Conservation (phyloP, 805 yeast genomes). For the Maudiozyma saulgeensis region DNA sequence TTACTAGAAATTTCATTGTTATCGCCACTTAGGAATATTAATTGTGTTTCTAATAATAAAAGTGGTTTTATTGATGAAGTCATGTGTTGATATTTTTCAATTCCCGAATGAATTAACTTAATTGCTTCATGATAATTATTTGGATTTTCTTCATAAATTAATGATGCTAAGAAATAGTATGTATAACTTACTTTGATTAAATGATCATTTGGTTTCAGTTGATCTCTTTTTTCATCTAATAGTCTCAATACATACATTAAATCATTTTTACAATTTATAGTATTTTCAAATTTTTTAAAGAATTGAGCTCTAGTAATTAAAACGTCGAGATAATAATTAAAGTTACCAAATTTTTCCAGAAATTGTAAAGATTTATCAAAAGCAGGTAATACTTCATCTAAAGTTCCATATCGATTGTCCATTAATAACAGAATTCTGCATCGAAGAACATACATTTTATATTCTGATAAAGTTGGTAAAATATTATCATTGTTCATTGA, state of each 20-base stretch:
- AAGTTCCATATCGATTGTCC: constrained; percentile 3
- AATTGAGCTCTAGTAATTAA: constrained; percentile 18
- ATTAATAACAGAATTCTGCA: constrained; percentile 14
- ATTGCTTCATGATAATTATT: constrained; percentile 2
- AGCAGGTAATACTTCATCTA: constrained; percentile 6
- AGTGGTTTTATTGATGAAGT: constrained; percentile 8
- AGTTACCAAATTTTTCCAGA: constrained; percentile 6
- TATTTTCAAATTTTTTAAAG: constrained; percentile 10
- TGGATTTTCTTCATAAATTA: constrained; percentile 5
- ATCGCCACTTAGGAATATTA: constrained; percentile 4
- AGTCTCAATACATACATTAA: constrained; percentile 8
- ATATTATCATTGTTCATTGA: too few relatives aligned
- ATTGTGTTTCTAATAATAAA: constrained; percentile 7
- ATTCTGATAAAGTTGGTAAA: not conserved
- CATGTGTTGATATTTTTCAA: constrained; percentile 8
- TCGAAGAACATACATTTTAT: constrained; percentile 8
- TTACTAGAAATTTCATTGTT: not conserved
- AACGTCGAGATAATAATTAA: constrained; percentile 12
- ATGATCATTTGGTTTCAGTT: constrained; percentile 7
- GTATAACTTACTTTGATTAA: constrained; percentile 10
- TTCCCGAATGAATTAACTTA: constrained; percentile 6
- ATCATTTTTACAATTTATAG: constrained; percentile 9
- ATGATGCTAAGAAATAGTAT: constrained; percentile 9
- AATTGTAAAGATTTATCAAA: constrained; percentile 11
- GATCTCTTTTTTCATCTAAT: constrained; percentile 5